These are phyloP conservation scores for Apiotrichum mycotoxinovorans DNA, from an alignment of 1,284 basidiomycete species.

Conservation along the genomic window DNA sequence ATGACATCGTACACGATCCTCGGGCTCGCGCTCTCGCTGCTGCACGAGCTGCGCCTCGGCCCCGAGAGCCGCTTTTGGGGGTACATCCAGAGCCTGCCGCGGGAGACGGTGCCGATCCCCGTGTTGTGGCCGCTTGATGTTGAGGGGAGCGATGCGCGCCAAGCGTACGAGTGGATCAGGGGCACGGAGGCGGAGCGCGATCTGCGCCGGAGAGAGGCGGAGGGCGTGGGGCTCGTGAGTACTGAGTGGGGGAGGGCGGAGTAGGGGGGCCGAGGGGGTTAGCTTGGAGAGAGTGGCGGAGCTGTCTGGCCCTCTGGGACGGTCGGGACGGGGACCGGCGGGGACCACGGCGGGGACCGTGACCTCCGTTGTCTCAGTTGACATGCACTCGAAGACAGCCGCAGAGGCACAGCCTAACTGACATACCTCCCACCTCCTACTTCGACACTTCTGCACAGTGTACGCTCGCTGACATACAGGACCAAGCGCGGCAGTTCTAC, in stretches of 20 bases:
- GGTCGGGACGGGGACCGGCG: constrained; percentile 27
- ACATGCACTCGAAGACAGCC: too few species aligned
- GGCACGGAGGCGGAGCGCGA: constrained; percentile 47
- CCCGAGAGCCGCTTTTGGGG: constrained; percentile 39
- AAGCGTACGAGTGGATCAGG: constrained; percentile 31
- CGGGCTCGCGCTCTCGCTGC: constrained; percentile 44
- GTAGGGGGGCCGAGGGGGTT: constrained; percentile 40
- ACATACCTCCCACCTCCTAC: too few species aligned
- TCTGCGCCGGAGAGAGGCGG: constrained; percentile 27
- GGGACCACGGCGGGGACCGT: neutral
- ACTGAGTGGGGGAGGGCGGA: constrained; percentile 31
- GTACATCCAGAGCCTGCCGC: constrained; percentile 49
- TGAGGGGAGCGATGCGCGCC: constrained; percentile 30
- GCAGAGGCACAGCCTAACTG: too few species aligned
- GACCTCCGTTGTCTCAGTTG: neutral
- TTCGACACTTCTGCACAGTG: too few species aligned
- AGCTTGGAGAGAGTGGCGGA: too few species aligned
- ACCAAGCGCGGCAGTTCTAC: constrained; percentile 37
- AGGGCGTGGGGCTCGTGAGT: constrained; percentile 40
- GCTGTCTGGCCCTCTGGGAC: too few species aligned
- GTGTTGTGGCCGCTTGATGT: constrained; percentile 43
- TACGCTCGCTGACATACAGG: constrained; percentile 24
- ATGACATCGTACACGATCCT: constrained; percentile 33
- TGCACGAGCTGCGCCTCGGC: constrained; percentile 48
- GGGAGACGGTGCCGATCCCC: constrained; percentile 34